Evolutionary conservation across 805 yeast species (phyloP).

Genomic region (Starmerella sp.): DNA sequence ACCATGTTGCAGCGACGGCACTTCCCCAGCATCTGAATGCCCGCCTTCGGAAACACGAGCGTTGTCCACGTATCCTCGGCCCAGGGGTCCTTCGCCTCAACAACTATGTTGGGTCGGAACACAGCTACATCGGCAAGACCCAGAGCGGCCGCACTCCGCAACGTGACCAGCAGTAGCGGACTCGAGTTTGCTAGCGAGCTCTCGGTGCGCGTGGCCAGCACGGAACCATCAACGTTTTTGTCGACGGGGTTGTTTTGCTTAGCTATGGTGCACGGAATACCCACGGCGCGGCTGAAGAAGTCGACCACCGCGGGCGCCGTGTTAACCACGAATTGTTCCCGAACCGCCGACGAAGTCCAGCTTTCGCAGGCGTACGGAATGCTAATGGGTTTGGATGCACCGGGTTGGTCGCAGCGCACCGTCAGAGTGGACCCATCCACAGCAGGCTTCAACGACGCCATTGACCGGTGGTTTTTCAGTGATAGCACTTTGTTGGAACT

Average conservation of each 20-base stretch:
- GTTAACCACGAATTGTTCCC: constrained; percentile 5
- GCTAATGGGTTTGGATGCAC: not conserved
- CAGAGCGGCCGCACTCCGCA: constrained; percentile 26
- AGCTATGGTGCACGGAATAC: constrained; percentile 33
- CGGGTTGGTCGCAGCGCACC: not conserved
- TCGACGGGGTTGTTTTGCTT: constrained; percentile 9
- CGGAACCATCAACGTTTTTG: constrained; percentile 3
- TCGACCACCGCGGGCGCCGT: constrained; percentile 20
- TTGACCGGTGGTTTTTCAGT: constrained; percentile 29
- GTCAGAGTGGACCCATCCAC: constrained; percentile 12
- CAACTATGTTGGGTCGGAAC: constrained; percentile 34
- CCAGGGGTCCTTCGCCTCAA: constrained; percentile 27
- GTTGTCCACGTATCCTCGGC: constrained; percentile 33
- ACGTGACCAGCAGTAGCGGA: constrained; percentile 32
- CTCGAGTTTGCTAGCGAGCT: constrained; percentile 31
- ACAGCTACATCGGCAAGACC: constrained; percentile 14
- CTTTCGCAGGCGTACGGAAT: constrained; percentile 6
- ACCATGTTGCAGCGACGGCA: constrained; percentile 39
- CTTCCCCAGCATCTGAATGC: constrained; percentile 21
- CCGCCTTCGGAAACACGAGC: constrained; percentile 16
- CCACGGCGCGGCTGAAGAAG: constrained; percentile 29
- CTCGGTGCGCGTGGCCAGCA: constrained; percentile 5
- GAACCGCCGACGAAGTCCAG: constrained; percentile 7
- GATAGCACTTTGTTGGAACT: constrained; percentile 26
- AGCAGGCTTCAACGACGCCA: constrained; percentile 31